A percentile compares a stretch with the other conserved stretches of the same genome.
phyloP scores from a whole-genome alignment of 768 basidiomycete genomes.

The Lactifluus piperatus region DNA sequence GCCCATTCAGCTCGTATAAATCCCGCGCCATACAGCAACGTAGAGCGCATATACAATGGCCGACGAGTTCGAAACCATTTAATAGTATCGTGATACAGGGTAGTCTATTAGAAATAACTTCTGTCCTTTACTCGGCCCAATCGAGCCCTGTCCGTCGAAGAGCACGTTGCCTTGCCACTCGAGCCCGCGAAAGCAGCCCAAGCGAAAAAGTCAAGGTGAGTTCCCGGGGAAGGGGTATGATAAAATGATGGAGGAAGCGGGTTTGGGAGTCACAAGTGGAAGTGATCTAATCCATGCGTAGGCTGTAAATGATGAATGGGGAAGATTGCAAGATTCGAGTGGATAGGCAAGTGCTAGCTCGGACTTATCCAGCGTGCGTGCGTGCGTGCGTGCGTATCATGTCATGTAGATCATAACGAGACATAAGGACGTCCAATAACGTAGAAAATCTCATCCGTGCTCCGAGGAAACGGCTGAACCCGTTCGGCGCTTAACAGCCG shows the following conservation, averaged over 20 bases:
- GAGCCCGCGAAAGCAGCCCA: neutral
- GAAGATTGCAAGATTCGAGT: slow-evolving; percentile 2
- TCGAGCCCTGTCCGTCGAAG: neutral
- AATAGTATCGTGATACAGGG: slow-evolving; percentile 7
- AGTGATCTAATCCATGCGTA: neutral
- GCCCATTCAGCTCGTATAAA: no score
- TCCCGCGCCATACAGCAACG: no score
- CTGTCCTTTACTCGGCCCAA: slow-evolving; percentile 2
- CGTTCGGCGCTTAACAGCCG: slow-evolving; percentile 4
- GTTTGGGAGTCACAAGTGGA: neutral
- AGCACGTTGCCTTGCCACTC: neutral
- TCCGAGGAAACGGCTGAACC: no score
- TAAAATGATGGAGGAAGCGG: neutral
- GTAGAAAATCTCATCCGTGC: neutral
- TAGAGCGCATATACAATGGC: no score
- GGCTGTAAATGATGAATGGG: neutral
- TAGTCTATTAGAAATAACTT: slow-evolving; percentile 7
- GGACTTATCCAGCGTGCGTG: slow-evolving; percentile 8
- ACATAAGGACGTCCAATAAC: neutral
- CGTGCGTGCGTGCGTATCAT: slow-evolving; percentile 11
- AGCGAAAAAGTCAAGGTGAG: neutral
- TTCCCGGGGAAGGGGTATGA: neutral
- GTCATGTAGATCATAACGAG: slow-evolving; percentile 13
- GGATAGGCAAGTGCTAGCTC: neutral
- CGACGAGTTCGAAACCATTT: slow-evolving; percentile 17